phyloP scores from a whole-genome alignment of 371 early-diverging fungal genomes.

The Choanephora cucurbitarum region DNA sequence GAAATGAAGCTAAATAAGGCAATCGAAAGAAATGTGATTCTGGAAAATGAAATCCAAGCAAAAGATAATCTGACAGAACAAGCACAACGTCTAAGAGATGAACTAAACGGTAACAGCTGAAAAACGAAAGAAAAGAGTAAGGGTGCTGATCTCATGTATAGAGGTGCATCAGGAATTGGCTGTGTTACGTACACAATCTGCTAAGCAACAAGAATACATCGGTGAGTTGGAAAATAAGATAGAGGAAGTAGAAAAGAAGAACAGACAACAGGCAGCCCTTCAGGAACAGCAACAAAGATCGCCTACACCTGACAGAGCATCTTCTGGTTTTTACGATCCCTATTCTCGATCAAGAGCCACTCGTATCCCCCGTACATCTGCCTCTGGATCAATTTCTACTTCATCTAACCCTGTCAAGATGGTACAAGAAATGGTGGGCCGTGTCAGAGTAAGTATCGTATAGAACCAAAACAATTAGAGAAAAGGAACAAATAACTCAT shows the following conservation, averaged over 20 bases:
- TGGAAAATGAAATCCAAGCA: conserved; percentile 64
- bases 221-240: conserved; percentile 43
- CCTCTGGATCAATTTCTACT: conserved; percentile 24
- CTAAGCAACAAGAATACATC: conserved; percentile 35
- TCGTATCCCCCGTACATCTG: conserved; percentile 39
- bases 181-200: conserved; percentile 52
- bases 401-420: conserved; percentile 63
- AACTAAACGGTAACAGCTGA: conserved; percentile 56
- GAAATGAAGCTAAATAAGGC: conserved; percentile 72
- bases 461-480: not conserved
- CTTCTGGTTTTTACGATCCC: conserved; percentile 33
- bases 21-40: conserved; percentile 66
- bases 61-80: conserved; percentile 72
- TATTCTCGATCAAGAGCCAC: conserved; percentile 30
- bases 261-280: conserved; percentile 29
- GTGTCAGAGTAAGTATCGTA: conserved; percentile 60
- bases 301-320: conserved; percentile 35
- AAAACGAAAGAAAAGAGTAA: too few species aligned
- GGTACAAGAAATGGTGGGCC: conserved; percentile 74
- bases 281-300: conserved; percentile 26
- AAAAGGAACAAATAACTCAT: not conserved
- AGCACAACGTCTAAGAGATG: conserved; percentile 79
- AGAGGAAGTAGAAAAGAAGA: conserved; percentile 36
- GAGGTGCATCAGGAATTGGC: conserved; percentile 63
- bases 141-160: too few species aligned